Percentiles rank a stretch among this genome's conserved stretches.
Conservation (phyloP, 1,139 yeast genomes). For the Yamadazyma friedrichii region DNA sequence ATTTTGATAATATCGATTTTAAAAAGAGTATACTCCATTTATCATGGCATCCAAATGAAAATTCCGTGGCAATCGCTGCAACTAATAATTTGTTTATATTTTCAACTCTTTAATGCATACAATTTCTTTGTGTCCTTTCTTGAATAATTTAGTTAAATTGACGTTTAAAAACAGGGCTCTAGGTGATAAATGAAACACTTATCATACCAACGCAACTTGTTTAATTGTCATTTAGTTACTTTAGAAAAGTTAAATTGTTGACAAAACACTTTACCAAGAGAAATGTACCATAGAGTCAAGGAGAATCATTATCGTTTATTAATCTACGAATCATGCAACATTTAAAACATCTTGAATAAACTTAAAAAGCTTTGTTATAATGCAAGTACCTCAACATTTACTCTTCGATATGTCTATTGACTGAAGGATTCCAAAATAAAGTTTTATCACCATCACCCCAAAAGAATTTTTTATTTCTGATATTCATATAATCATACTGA, state of each 20-base stretch:
- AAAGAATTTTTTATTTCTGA: constrained; percentile 83
- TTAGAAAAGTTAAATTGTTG: too few species aligned
- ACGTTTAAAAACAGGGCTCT: too few species aligned
- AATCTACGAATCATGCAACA: constrained; percentile 6
- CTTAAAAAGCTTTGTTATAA: not conserved
- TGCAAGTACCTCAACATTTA: constrained; percentile 10
- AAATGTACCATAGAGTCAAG: too few species aligned
- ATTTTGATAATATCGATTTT: constrained; percentile 86
- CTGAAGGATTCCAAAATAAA: constrained; percentile 89
- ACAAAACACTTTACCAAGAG: too few species aligned
- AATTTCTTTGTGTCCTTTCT: not conserved
- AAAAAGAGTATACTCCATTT: constrained; percentile 92
- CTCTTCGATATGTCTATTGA: constrained; percentile 75
- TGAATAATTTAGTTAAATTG: too few species aligned
- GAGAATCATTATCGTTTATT: constrained; percentile 4
- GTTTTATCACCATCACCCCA: constrained; percentile 99
- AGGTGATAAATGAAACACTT: too few species aligned
- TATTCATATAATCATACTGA: constrained; percentile 87
- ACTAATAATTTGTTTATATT: constrained; percentile 89
- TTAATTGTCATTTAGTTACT: too few species aligned
- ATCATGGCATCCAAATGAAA: constrained; percentile 98
- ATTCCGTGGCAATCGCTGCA: constrained; percentile 97
- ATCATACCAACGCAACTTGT: too few species aligned
- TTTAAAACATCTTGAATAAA: not conserved
- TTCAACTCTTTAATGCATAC: constrained; percentile 50